Evolutionary conservation across 1,284 basidiomycete species (phyloP).

Genomic region (Ganoderma meredithae): DNA sequence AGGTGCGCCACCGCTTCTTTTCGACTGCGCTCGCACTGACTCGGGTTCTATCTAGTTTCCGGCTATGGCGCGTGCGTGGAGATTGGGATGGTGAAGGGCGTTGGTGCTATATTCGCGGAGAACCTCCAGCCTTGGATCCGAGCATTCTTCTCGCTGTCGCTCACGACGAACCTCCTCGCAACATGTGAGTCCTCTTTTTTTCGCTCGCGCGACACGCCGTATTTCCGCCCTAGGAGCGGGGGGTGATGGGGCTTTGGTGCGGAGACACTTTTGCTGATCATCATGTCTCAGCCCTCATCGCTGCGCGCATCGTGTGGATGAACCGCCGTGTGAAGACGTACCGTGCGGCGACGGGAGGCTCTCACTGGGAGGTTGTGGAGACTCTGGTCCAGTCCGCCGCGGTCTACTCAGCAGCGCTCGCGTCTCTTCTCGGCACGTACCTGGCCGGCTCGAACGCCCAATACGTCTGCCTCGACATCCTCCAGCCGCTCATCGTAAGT

Average conservation of each 20-base stretch:
- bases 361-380: conserved; percentile 24
- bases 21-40: no score
- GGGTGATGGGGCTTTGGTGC: background rate
- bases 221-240: background rate
- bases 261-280: background rate
- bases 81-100: conserved; percentile 24
- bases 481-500: conserved; percentile 30
- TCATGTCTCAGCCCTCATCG: conserved; percentile 29
- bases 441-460: conserved; percentile 26
- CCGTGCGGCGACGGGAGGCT: conserved; percentile 7
- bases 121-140: conserved; percentile 31
- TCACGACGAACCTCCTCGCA: conserved; percentile 28
- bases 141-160: conserved; percentile 32
- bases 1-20: conserved; percentile 12
- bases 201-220: background rate
- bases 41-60: conserved; percentile 17
- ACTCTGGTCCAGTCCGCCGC: conserved; percentile 30
- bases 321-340: conserved; percentile 25
- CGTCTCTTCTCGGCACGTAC: conserved; percentile 24
- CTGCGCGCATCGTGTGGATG: conserved; percentile 29
- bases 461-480: conserved; percentile 23
- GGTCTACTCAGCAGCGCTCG: conserved; percentile 28
- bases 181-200: conserved; percentile 21
- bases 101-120: conserved; percentile 26
- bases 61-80: conserved; percentile 31